A percentile compares a stretch with the other conserved stretches of the same genome.
Conservation (phyloP, 2,329 filamentous ascomycete species). For the Phaeophleospora eucalypticola region DNA sequence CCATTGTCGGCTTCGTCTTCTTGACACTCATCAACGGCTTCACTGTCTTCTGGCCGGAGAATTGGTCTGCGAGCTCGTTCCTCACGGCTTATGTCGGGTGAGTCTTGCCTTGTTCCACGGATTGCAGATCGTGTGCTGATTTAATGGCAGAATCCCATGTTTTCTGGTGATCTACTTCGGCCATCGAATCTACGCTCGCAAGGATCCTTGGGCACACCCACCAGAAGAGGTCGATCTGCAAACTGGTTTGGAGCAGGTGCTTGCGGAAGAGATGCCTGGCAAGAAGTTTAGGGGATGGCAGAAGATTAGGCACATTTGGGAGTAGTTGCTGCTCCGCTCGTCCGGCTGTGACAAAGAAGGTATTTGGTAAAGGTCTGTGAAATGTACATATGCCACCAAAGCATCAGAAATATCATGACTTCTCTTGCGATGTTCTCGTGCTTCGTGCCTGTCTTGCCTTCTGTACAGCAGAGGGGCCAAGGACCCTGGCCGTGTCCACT, state of each 20-base stretch:
- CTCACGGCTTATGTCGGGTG: conserved; percentile 56
- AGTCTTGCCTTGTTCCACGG: background rate
- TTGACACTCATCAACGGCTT: conserved; percentile 74
- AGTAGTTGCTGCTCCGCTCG: conserved; percentile 3
- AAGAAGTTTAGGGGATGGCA: conserved; percentile 25
- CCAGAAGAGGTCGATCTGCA: conserved; percentile 51
- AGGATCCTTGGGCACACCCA: conserved; percentile 51
- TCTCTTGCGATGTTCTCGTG: too few relatives aligned
- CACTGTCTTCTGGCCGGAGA: conserved; percentile 63
- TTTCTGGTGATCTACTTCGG: conserved; percentile 54
- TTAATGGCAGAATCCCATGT: conserved; percentile 52
- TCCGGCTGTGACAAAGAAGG: too few relatives aligned
- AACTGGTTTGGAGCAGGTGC: conserved; percentile 37
- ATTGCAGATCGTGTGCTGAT: conserved; percentile 1
- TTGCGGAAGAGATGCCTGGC: conserved; percentile 32
- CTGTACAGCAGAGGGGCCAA: too few relatives aligned
- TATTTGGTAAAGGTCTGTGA: too few relatives aligned
- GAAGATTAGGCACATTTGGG: conserved; percentile 35
- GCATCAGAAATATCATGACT: too few relatives aligned
- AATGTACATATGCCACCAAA: too few relatives aligned
- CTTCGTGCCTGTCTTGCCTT: too few relatives aligned
- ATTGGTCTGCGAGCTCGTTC: conserved; percentile 63
- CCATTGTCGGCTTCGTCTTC: conserved; percentile 55
- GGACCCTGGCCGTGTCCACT: background rate
- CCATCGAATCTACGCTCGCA: conserved; percentile 46